Evolutionary conservation across 495 filamentous ascomycete species (phyloP).

Genomic region (Penicillium antarcticum): DNA sequence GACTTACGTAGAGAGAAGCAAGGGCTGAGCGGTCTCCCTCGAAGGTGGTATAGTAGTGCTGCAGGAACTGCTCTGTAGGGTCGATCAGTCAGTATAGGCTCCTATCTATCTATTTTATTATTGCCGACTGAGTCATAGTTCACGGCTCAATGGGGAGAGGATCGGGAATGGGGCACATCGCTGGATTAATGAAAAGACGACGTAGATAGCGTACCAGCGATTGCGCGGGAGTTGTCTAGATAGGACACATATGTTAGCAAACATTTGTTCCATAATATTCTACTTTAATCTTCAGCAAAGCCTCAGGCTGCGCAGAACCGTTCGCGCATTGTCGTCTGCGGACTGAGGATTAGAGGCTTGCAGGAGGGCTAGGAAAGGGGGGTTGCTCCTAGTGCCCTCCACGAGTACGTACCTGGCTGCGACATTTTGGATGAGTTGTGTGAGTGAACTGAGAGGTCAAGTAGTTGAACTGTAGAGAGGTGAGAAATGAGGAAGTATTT

Average conservation of each 20-base stretch:
- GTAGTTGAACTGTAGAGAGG: conserved; percentile 7
- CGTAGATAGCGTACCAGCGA: conserved; percentile 51
- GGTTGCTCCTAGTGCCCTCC: neutral
- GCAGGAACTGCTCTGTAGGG: conserved; percentile 70
- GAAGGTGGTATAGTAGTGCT: conserved; percentile 87
- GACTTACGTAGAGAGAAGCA: conserved; percentile 70
- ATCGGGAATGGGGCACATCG: conserved; percentile 6
- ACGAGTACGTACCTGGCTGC: neutral
- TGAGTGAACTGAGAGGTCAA: neutral
- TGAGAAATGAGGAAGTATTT: conserved; percentile 21
- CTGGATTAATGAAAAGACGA: neutral
- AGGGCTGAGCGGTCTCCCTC: conserved; percentile 62
- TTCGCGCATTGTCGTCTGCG: neutral
- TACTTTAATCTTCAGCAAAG: neutral
- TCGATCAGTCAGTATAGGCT: conserved; percentile 12
- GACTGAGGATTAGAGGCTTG: conserved; percentile 20
- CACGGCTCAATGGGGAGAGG: conserved; percentile 4
- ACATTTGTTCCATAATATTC: neutral
- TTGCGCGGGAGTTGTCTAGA: conserved; percentile 44
- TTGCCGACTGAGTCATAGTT: neutral
- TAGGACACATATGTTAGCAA: conserved; percentile 15
- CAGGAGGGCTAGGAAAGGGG: neutral
- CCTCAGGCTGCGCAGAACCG: conserved; percentile 10
- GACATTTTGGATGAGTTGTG: conserved; percentile 35
- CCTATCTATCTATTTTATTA: neutral